phyloP scores from a whole-genome alignment of 2,329 filamentous ascomycete genomes.

The Pseudocercospora cruenta region DNA sequence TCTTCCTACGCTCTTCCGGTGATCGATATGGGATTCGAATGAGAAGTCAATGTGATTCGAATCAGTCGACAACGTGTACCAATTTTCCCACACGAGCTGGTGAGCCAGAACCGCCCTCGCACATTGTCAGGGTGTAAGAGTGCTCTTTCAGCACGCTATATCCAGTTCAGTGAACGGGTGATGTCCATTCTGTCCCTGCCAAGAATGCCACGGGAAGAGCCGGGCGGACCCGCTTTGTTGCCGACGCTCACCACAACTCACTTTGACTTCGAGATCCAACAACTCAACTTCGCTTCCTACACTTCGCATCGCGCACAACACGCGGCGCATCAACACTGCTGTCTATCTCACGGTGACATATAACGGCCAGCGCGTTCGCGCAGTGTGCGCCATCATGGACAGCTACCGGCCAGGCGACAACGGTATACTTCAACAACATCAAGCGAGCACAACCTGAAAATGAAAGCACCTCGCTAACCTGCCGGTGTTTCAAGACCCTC shows the following conservation, averaged over 20 bases:
- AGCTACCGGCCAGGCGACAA: conserved; percentile 22
- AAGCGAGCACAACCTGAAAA: conserved; percentile 19
- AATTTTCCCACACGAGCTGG: no score
- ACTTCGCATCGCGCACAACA: neutral
- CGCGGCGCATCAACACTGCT: neutral
- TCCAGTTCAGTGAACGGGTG: neutral
- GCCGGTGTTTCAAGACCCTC: conserved; percentile 20
- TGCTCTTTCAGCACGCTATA: no score
- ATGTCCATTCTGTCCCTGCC: neutral
- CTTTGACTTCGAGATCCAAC: neutral
- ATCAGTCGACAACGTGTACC: no score
- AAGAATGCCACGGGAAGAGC: neutral
- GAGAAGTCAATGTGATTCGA: no score
- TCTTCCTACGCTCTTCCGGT: neutral
- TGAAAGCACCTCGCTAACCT: conserved; percentile 22
- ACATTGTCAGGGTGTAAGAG: neutral
- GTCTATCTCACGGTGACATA: neutral
- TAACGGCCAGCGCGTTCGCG: neutral
- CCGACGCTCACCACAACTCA: neutral
- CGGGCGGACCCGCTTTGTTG: neutral
- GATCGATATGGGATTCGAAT: neutral
- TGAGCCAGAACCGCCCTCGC: no score
- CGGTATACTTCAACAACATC: conserved; percentile 22
- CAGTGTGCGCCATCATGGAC: conserved; percentile 18
- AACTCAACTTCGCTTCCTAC: neutral